A percentile compares a stretch with the other conserved stretches of the same genome.
phyloP scores from a whole-genome alignment of 495 filamentous ascomycete genomes.

The Lasiosphaeria hispida region DNA sequence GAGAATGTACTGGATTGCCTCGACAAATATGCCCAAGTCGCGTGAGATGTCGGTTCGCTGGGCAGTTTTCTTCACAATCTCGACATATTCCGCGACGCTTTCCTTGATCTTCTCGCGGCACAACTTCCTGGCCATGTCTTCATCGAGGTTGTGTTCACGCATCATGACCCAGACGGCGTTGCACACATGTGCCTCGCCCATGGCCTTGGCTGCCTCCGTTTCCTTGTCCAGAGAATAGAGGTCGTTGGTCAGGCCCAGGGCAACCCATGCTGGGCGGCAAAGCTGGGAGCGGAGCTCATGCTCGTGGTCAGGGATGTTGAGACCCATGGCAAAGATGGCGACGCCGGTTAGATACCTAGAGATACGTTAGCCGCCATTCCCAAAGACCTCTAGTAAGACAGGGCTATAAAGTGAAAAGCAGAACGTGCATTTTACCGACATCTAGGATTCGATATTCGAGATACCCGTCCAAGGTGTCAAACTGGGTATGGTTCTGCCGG shows the following conservation, averaged over 20 bases:
- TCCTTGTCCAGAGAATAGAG: constrained; percentile 35
- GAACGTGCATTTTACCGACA: constrained; percentile 6
- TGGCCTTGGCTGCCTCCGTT: constrained; percentile 16
- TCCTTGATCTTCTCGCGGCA: constrained; percentile 10
- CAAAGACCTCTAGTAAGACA: constrained; percentile 3
- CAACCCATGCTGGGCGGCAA: constrained; percentile 23
- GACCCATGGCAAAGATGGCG: constrained; percentile 12
- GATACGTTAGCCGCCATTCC: background rate
- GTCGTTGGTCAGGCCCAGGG: constrained; percentile 33
- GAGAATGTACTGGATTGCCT: constrained; percentile 3
- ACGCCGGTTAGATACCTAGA: background rate
- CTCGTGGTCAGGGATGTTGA: constrained; percentile 11
- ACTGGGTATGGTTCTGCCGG: constrained; percentile 8
- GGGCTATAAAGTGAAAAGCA: background rate
- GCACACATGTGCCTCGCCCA: constrained; percentile 24
- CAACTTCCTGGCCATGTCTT: constrained; percentile 27
- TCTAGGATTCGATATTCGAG: constrained; percentile 16
- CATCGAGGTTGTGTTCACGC: constrained; percentile 24
- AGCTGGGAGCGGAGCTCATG: constrained; percentile 18
- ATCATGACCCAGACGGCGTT: constrained; percentile 42
- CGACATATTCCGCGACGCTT: background rate
- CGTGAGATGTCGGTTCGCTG: background rate
- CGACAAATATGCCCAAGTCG: background rate
- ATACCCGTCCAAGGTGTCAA: constrained; percentile 19
- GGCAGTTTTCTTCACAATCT: background rate